Percentiles rank a stretch among this genome's conserved stretches.
Conservation (phyloP, 2,329 filamentous ascomycete species). For the Trichoderma pleuroti region DNA sequence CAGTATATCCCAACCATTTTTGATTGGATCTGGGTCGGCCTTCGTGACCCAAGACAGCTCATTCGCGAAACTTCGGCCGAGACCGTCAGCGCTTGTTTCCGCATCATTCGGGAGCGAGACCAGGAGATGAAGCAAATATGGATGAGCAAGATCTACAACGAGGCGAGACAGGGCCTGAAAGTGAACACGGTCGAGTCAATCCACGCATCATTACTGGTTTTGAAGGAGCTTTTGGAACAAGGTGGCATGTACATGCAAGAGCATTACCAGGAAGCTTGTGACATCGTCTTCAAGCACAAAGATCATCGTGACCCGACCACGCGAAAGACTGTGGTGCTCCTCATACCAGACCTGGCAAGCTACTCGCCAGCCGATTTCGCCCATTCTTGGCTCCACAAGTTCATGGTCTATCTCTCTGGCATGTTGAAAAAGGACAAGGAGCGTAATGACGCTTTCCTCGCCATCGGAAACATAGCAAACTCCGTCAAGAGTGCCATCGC, state of each 20-base stretch:
- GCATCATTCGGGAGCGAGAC: conserved; percentile 92
- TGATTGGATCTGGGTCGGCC: conserved; percentile 91
- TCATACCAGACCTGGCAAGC: conserved; percentile 88
- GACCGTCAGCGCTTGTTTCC: conserved; percentile 90
- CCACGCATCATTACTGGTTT: conserved; percentile 88
- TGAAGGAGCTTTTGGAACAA: conserved; percentile 89
- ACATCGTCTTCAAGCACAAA: conserved; percentile 87
- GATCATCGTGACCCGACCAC: conserved; percentile 88
- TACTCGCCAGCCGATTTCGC: conserved; percentile 92
- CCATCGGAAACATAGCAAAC: conserved; percentile 94
- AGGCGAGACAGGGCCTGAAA: conserved; percentile 75
- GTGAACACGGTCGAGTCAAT: conserved; percentile 80
- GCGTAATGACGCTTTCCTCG: conserved; percentile 87
- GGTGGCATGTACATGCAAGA: conserved; percentile 99
- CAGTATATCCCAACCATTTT: conserved; percentile 93
- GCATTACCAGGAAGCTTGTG: conserved; percentile 85
- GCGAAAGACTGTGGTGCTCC: conserved; percentile 80
- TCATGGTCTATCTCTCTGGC: conserved; percentile 92
- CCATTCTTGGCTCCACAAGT: conserved; percentile 82
- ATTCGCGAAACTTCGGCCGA: conserved; percentile 91
- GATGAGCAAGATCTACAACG: conserved; percentile 88
- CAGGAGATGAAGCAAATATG: conserved; percentile 79
- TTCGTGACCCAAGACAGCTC: conserved; percentile 83
- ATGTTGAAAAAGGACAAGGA: conserved; percentile 96
- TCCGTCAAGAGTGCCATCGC: conserved; percentile 93